These are phyloP conservation scores for Sporothrix luriei DNA, from an alignment of 2,329 filamentous ascomycete genomes.

Conservation along the genomic window DNA sequence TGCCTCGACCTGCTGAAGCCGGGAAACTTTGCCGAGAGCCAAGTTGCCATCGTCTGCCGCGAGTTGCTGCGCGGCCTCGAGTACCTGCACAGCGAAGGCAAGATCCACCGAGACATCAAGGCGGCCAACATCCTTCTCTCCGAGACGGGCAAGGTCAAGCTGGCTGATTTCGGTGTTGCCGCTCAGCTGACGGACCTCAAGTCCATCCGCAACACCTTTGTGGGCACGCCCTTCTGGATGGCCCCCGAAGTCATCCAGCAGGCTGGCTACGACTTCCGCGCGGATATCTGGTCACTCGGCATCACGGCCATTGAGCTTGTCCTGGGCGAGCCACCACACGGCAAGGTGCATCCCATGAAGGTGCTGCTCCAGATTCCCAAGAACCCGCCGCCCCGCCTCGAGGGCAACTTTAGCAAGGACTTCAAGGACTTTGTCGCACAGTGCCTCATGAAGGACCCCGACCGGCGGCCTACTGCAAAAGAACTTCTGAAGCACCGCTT, in stretches of 20 bases:
- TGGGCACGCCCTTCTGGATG: conserved; percentile 98
- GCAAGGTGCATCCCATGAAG: conserved; percentile 88
- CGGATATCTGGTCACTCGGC: conserved; percentile 89
- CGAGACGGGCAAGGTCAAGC: conserved; percentile 84
- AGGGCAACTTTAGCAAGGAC: conserved; percentile 82
- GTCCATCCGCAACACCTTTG: conserved; percentile 95
- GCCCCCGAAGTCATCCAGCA: conserved; percentile 93
- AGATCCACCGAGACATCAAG: conserved; percentile 96
- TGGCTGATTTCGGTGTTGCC: conserved; percentile 96
- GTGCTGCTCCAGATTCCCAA: conserved; percentile 90
- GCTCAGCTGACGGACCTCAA: conserved; percentile 97
- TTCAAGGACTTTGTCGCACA: conserved; percentile 93
- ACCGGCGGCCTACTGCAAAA: conserved; percentile 79
- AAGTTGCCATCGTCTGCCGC: conserved; percentile 92
- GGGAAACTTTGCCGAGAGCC: conserved; percentile 80
- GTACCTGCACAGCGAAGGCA: conserved; percentile 90
- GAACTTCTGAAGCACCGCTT: conserved; percentile 88
- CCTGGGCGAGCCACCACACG: conserved; percentile 84
- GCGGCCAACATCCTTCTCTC: conserved; percentile 95
- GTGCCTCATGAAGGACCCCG: conserved; percentile 90
- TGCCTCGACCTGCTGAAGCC: conserved; percentile 93
- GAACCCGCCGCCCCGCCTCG: conserved; percentile 78
- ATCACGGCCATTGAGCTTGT: conserved; percentile 91
- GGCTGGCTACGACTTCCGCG: conserved; percentile 80
- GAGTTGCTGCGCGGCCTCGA: conserved; percentile 88